phyloP scores from a whole-genome alignment of 1,284 basidiomycete genomes.

The Irpex sp. region DNA sequence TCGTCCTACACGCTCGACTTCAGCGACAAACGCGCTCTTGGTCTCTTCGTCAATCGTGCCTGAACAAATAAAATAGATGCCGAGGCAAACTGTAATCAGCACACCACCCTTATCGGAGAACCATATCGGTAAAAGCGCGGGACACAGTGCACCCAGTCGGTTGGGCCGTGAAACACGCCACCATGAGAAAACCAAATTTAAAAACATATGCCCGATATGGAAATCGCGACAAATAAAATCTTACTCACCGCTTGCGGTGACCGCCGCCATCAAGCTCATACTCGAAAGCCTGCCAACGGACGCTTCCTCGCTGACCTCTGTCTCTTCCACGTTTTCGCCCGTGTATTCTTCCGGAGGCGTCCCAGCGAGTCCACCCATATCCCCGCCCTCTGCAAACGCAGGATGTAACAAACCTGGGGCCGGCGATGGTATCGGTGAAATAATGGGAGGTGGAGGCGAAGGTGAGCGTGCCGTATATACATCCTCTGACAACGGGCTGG shows the following conservation, averaged over 20 bases:
- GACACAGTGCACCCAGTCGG: conserved; percentile 1
- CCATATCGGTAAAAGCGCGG: neutral
- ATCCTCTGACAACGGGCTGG: neutral
- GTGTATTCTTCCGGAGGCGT: neutral
- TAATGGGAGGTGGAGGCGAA: conserved; percentile 1
- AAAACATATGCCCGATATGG: conserved; percentile 10
- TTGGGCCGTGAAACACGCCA: conserved; percentile 8
- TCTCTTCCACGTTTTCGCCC: conserved; percentile 21
- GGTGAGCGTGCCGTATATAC: neutral
- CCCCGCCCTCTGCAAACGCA: neutral
- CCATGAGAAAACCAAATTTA: neutral
- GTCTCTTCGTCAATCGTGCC: conserved; percentile 63
- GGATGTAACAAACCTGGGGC: conserved; percentile 1
- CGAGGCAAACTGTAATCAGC: neutral
- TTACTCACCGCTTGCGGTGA: conserved; percentile 67
- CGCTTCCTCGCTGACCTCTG: conserved; percentile 61
- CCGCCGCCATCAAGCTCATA: conserved; percentile 90
- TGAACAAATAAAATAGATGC: conserved; percentile 23
- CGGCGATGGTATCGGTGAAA: neutral
- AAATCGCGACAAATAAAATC: conserved; percentile 10
- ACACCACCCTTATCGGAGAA: neutral
- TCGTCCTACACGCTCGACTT: conserved; percentile 75
- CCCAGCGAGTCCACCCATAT: conserved; percentile 6
- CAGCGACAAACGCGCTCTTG: conserved; percentile 70
- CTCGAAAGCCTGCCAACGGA: conserved; percentile 87